Evolutionary conservation across 495 filamentous ascomycete species (phyloP), one percentile per base, ranked within the genome.

Genomic region (Annulohypoxylon moriforme): DNA sequence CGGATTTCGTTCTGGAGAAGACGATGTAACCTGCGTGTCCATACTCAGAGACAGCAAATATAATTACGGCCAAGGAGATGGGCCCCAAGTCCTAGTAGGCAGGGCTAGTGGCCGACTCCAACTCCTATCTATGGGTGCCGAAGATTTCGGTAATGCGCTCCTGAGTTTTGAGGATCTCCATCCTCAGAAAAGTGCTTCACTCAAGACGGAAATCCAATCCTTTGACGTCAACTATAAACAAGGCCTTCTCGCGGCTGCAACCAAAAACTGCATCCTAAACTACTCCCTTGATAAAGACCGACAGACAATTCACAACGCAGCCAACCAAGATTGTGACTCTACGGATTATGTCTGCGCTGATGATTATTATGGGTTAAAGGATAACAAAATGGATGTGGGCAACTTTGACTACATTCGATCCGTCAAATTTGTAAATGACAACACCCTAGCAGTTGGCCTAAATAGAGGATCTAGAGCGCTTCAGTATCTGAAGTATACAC

Each of bases 41-140:
- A 75, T 85, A 13, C 57, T 84, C 2, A 75, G 71, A 42, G 63
- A 69, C 8, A 34, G 11, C 11, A 61, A 42, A 60, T 65, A 66
- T 27, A 61, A 53, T 10, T 58, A 60, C 14, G 68, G 66, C 14
- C 65, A 69, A 24, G 71, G 67, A 11, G 49, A 69, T n/a, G 66
- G 66, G 0, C 71, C 69, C 8, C 76, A 75, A 33, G 70, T 82
- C 0, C 25, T 84, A 2, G 77, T 79, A 0, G 83, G 84, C 18
- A 75, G 84, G 33, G 81, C 82, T n/a, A 81, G 80, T 56, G 83
- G 84, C 2, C 69, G 78, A 14, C 60, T 85, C 3, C 66, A 76
- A 11, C 67, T 85, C 1, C 58, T 84, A 2, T 81, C 80, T 3
- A 78, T 78, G 13, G 81, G 72, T 34, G 66, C 76, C 13, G 67